Conservation (phyloP, 768 basidiomycete genomes). For the Auriculariales sp. region DNA sequence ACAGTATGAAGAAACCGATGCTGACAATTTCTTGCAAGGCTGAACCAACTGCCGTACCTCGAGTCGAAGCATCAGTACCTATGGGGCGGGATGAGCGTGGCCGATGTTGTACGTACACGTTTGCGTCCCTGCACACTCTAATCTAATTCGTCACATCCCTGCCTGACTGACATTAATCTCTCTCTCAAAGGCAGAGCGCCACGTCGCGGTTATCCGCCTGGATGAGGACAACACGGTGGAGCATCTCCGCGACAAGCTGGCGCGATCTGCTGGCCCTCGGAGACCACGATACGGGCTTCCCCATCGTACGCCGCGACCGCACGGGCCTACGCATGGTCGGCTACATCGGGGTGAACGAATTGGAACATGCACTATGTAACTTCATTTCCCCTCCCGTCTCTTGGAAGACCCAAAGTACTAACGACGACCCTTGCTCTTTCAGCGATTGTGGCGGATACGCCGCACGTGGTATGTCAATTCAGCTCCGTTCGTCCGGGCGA, state of each 20-base stretch:
- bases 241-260: constrained; percentile 57
- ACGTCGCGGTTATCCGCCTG: constrained; percentile 54
- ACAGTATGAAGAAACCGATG: background rate
- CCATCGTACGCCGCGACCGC: constrained; percentile 49
- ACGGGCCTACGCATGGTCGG: constrained; percentile 60
- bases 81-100: constrained; percentile 66
- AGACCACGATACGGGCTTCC: constrained; percentile 73
- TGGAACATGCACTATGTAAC: constrained; percentile 83
- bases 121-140: no score
- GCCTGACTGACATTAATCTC: background rate
- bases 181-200: constrained; percentile 58
- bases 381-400: constrained; percentile 7
- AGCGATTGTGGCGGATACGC: constrained; percentile 67
- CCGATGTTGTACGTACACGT: constrained; percentile 59
- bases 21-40: constrained; percentile 15
- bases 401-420: background rate
- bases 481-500: no score
- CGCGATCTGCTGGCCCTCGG: constrained; percentile 40
- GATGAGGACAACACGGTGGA: constrained; percentile 67
- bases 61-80: constrained; percentile 82
- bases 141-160: background rate
- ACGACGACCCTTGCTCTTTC: no score
- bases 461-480: constrained; percentile 55
- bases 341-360: constrained; percentile 83
- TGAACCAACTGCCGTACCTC: constrained; percentile 82